phyloP scores from a whole-genome alignment of 164 flowering plant genomes.

The Buxus sempervirens region DNA sequence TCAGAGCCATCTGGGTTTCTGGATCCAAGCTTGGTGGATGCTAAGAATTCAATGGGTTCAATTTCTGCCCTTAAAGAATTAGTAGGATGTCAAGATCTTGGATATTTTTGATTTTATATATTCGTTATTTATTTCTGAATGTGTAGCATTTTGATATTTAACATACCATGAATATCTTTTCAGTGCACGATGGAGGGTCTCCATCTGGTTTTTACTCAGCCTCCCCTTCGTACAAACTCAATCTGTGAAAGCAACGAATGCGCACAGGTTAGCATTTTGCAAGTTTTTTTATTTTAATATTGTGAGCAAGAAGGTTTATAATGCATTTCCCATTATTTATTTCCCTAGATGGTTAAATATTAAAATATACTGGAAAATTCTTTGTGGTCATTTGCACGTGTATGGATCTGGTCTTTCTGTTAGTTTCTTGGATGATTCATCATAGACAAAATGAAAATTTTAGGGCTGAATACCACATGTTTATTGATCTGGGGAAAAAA shows the following conservation, averaged over 20 bases:
- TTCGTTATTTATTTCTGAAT: conserved; percentile 7
- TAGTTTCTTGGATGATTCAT: background rate
- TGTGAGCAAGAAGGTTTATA: background rate
- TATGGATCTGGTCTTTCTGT: background rate
- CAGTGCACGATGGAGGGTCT: conserved; percentile 84
- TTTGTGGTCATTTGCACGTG: background rate
- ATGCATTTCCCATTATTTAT: too few relatives aligned
- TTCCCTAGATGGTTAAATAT: too few relatives aligned
- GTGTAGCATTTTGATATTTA: conserved; percentile 1
- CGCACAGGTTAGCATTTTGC: conserved; percentile 53
- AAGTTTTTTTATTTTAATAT: conserved; percentile 1
- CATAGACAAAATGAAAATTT: too few relatives aligned
- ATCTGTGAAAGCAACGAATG: conserved; percentile 47
- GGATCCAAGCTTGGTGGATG: conserved; percentile 58
- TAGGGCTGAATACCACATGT: background rate
- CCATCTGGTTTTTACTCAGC: conserved; percentile 42
- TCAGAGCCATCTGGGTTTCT: conserved; percentile 46
- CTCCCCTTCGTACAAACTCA: conserved; percentile 43
- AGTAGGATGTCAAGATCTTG: conserved; percentile 30
- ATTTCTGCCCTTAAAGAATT: conserved; percentile 53
- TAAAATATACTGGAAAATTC: background rate
- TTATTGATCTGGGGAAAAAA: background rate
- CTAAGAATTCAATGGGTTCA: conserved; percentile 42
- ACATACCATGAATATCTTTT: conserved; percentile 9
- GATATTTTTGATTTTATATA: background rate